phyloP scores from a whole-genome alignment of 768 basidiomycete species.

The Xerocomus potaroensis region DNA sequence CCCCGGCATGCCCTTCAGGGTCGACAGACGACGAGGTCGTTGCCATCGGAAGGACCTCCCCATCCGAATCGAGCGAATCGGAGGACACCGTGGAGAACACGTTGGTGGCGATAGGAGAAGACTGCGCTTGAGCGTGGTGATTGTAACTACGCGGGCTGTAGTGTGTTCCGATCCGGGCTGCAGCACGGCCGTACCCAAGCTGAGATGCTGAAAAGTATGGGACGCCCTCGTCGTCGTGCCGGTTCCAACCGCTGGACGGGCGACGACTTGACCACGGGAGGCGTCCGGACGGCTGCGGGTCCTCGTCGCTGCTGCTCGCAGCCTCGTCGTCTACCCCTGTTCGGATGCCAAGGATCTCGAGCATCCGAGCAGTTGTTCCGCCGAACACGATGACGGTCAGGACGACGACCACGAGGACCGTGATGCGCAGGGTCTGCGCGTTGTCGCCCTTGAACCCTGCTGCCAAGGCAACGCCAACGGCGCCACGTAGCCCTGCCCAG shows the following conservation, averaged over 20 bases:
- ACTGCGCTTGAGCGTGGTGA: slow-evolving; percentile 44
- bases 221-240: slow-evolving; percentile 43
- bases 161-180: slow-evolving; percentile 51
- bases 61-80: slow-evolving; percentile 74
- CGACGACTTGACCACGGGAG: slow-evolving; percentile 33
- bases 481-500: slow-evolving; percentile 96
- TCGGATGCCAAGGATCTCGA: slow-evolving; percentile 93
- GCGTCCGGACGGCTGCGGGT: slow-evolving; percentile 34
- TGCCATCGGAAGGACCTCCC: slow-evolving; percentile 76
- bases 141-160: slow-evolving; percentile 56
- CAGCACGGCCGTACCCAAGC: slow-evolving; percentile 30
- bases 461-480: slow-evolving; percentile 96
- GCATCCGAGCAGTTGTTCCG: slow-evolving; percentile 95
- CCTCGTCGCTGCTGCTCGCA: slow-evolving; percentile 54
- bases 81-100: slow-evolving; percentile 71
- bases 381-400: slow-evolving; percentile 93
- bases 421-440: slow-evolving; percentile 85
- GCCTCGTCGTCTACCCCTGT: slow-evolving; percentile 94
- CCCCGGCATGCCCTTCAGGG: slow-evolving; percentile 11
- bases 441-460: slow-evolving; percentile 94
- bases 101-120: slow-evolving; percentile 20
- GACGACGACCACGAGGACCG: slow-evolving; percentile 93
- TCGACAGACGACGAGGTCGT: slow-evolving; percentile 41
- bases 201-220: slow-evolving; percentile 31
- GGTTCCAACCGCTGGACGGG: slow-evolving; percentile 38